Conservation (phyloP, 495 filamentous ascomycete genomes). For the Penicillium steckii region DNA sequence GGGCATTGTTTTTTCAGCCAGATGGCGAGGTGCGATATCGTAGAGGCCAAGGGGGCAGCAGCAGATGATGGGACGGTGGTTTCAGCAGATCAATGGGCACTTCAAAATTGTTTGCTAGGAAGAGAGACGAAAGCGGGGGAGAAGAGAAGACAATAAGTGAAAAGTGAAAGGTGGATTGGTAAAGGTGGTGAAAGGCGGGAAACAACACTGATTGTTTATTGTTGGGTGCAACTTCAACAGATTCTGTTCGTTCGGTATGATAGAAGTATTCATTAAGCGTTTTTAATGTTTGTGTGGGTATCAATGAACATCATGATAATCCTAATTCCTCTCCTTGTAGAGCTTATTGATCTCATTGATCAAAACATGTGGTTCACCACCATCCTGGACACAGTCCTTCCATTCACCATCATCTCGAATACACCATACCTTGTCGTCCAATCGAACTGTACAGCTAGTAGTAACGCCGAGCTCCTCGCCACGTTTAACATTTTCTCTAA, state of each 20-base stretch:
- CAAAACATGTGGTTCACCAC: constrained; percentile 64
- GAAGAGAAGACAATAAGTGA: too few species aligned
- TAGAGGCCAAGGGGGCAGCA: background rate
- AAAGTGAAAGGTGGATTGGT: too few species aligned
- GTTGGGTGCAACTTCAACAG: too few species aligned
- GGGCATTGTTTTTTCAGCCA: too few species aligned
- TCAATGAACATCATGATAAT: background rate
- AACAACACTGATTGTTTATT: too few species aligned
- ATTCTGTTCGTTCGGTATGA: too few species aligned
- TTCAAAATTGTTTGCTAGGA: too few species aligned
- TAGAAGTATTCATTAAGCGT: too few species aligned
- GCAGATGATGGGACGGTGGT: too few species aligned
- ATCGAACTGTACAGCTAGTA: constrained; percentile 84
- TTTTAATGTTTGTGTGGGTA: constrained; percentile 1
- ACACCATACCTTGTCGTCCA: constrained; percentile 78
- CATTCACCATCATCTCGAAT: constrained; percentile 77
- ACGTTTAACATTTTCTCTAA: constrained; percentile 73
- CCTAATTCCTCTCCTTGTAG: constrained; percentile 34
- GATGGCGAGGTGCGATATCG: too few species aligned
- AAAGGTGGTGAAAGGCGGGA: background rate
- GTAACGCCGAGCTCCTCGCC: constrained; percentile 66
- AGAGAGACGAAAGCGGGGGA: too few species aligned
- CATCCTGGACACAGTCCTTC: constrained; percentile 65
- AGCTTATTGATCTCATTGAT: constrained; percentile 65
- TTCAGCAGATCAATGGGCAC: too few species aligned